Conservation (phyloP, 1,284 basidiomycete genomes). For the Melampsora allii-populina region DNA sequence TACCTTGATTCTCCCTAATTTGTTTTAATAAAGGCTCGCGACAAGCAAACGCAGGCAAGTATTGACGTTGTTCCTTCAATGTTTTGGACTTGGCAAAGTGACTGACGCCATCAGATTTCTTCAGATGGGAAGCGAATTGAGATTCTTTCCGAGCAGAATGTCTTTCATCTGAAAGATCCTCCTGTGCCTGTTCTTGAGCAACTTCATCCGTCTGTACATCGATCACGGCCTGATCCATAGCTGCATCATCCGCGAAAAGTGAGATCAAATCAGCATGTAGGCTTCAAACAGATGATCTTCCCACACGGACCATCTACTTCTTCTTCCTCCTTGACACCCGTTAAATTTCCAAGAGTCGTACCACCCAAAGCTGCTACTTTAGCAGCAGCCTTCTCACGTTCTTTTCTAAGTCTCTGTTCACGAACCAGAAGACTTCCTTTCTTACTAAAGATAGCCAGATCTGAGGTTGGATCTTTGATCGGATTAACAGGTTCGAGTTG, state of each 20-base stretch:
- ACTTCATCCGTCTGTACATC: slow-evolving; percentile 55
- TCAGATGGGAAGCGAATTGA: slow-evolving; percentile 87
- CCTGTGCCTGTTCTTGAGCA: slow-evolving; percentile 58
- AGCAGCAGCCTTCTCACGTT: slow-evolving; percentile 90
- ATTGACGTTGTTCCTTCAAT: slow-evolving; percentile 92
- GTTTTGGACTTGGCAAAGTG: slow-evolving; percentile 77
- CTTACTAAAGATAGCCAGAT: slow-evolving; percentile 91
- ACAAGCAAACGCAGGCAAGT: slow-evolving; percentile 95
- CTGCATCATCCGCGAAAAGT: slow-evolving; percentile 3
- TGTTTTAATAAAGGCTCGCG: slow-evolving; percentile 86
- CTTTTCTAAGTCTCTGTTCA: slow-evolving; percentile 92
- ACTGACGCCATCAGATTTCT: slow-evolving; percentile 66
- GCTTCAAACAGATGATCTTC: not conserved
- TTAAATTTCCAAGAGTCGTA: slow-evolving; percentile 89
- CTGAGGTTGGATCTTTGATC: slow-evolving; percentile 85
- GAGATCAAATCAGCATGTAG: not conserved
- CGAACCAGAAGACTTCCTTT: slow-evolving; percentile 91
- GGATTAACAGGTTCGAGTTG: slow-evolving; percentile 97
- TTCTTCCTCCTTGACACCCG: slow-evolving; percentile 94
- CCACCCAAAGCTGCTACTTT: slow-evolving; percentile 90
- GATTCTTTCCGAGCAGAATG: slow-evolving; percentile 78
- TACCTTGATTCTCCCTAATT: slow-evolving; percentile 83
- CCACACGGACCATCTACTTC: slow-evolving; percentile 57
- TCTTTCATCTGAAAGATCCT: slow-evolving; percentile 56
- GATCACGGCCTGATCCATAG: slow-evolving; percentile 49